Conservation (phyloP, 192 early-diverging fungal species). For the Entomortierella lignicola region DNA sequence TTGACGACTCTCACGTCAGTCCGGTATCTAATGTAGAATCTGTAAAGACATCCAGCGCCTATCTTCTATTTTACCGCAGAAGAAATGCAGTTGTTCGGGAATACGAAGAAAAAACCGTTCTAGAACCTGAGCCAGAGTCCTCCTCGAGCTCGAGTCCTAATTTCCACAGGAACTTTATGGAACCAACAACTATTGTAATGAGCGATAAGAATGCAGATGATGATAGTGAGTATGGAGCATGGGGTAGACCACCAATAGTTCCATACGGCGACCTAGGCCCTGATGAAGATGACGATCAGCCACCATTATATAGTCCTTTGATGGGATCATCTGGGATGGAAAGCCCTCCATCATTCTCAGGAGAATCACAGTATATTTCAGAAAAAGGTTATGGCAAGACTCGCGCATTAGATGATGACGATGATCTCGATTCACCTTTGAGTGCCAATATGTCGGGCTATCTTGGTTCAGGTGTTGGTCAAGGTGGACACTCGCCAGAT, state of each 20-base stretch:
- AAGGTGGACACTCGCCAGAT: conserved; percentile 16
- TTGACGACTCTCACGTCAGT: conserved; percentile 83
- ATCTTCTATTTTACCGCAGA: conserved; percentile 45
- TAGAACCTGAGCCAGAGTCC: not conserved
- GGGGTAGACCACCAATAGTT: conserved; percentile 32
- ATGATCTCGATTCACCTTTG: conserved; percentile 7
- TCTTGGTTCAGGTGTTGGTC: not conserved
- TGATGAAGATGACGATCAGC: conserved; percentile 9
- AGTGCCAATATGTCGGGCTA: conserved; percentile 4
- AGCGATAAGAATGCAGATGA: not conserved
- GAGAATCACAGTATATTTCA: conserved; percentile 1
- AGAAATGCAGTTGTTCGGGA: conserved; percentile 32
- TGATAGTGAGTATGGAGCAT: conserved; percentile 6
- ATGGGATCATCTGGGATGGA: conserved; percentile 31
- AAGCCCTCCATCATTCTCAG: conserved; percentile 24
- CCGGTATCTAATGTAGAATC: conserved; percentile 25
- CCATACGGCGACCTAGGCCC: conserved; percentile 5
- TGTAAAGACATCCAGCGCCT: conserved; percentile 47
- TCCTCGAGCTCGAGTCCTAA: not conserved
- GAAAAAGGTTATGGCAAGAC: conserved; percentile 19
- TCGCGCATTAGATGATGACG: conserved; percentile 1
- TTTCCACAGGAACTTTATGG: not conserved
- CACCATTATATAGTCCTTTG: conserved; percentile 16
- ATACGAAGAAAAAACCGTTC: conserved; percentile 25
- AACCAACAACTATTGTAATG: not conserved